phyloP scores from a whole-genome alignment of 2,329 filamentous ascomycete species.

The Raffaelea arxii region DNA sequence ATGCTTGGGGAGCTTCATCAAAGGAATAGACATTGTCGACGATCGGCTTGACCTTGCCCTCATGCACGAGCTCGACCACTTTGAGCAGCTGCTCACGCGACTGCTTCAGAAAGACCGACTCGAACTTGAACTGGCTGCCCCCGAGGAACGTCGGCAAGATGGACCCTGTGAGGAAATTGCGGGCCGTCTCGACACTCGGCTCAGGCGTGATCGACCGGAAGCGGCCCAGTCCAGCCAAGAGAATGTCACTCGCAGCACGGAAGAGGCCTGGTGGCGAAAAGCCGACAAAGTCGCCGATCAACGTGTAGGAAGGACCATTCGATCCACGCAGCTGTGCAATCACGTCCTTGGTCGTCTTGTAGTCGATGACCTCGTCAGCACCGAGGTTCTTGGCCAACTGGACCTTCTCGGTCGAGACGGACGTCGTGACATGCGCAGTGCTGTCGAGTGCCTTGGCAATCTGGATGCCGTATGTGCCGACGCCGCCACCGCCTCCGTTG shows the following conservation, averaged over 20 bases:
- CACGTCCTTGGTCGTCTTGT: conserved; percentile 14
- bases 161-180: conserved; percentile 1
- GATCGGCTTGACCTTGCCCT: conserved; percentile 14
- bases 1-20: conserved; percentile 14
- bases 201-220: conserved; percentile 13
- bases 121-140: conserved; percentile 6
- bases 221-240: conserved; percentile 12
- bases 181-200: neutral
- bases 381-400: conserved; percentile 22
- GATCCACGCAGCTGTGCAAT: conserved; percentile 18
- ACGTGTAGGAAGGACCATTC: conserved; percentile 16
- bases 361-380: conserved; percentile 26
- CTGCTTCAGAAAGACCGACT: conserved; percentile 10
- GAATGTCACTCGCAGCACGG: conserved; percentile 8
- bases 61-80: conserved; percentile 15
- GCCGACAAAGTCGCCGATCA: conserved; percentile 17
- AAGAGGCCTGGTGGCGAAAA: conserved; percentile 20
- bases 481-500: conserved; percentile 25
- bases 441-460: conserved; percentile 25
- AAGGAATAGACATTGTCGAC: conserved; percentile 14
- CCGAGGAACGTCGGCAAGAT: conserved; percentile 11
- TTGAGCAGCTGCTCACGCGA: conserved; percentile 5
- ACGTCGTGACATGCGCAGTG: conserved; percentile 20
- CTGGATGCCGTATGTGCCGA: conserved; percentile 23
- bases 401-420: conserved; percentile 22